A percentile compares a stretch with the other conserved stretches of the same genome.
Conservation (phyloP, 805 yeast species). For the Kluyveromyces nonfermentans region DNA sequence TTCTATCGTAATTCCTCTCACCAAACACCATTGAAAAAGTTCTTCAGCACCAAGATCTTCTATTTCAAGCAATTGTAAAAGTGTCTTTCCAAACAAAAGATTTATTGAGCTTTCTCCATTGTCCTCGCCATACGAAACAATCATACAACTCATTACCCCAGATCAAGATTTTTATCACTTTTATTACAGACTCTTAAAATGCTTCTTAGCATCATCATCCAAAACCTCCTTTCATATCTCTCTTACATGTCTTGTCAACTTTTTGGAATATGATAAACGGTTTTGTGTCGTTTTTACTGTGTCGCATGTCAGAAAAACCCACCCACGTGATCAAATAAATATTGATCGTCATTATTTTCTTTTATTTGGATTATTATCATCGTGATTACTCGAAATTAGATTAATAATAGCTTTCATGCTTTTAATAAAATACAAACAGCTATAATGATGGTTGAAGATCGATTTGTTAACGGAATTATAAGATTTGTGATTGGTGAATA, state of each 20-base stretch:
- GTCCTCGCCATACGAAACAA: background rate
- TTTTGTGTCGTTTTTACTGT: background rate
- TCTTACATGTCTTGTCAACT: background rate
- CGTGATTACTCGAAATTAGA: too few relatives aligned
- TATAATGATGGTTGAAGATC: too few relatives aligned
- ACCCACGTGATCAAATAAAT: background rate
- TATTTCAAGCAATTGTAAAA: slow-evolving; percentile 1
- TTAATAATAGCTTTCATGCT: too few relatives aligned
- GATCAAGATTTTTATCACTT: too few relatives aligned
- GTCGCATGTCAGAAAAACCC: background rate
- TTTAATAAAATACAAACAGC: too few relatives aligned
- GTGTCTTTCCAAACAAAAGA: background rate
- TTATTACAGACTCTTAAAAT: too few relatives aligned
- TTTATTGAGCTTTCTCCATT: background rate
- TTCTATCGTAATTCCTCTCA: background rate
- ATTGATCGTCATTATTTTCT: background rate
- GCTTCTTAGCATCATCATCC: too few relatives aligned
- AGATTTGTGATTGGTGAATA: background rate
- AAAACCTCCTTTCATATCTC: too few relatives aligned
- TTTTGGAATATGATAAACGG: background rate
- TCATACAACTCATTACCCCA: slow-evolving; percentile 1
- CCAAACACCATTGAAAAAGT: slow-evolving; percentile 2
- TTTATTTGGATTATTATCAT: background rate
- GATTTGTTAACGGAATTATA: too few relatives aligned
- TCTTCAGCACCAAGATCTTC: background rate